A percentile compares a stretch with the other conserved stretches of the same genome.
These are phyloP conservation scores for Arabidopsis thaliana DNA, from an alignment of 345 rosid species.

Conservation along the genomic window TAIR10.1 NC_003074.8:18605501-18606000, in stretches of 20 bases:
- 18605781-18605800: slow-evolving; percentile 61
- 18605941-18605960: slow-evolving; percentile 32
- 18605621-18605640: too few species aligned
- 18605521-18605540: too few species aligned
- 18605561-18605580: too few species aligned
- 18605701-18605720: slow-evolving; percentile 43
- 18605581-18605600: too few species aligned
- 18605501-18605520: too few species aligned
- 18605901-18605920: slow-evolving; percentile 61
- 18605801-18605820: slow-evolving; percentile 70
- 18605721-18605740: slow-evolving; percentile 73
- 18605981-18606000: background rate
- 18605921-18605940: slow-evolving; percentile 76
- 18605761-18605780: slow-evolving; percentile 78
- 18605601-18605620: too few species aligned
- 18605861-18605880: slow-evolving; percentile 52
- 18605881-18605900: background rate
- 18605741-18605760: slow-evolving; percentile 61
- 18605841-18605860: slow-evolving; percentile 63
- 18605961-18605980: too few species aligned
- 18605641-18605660: too few species aligned
- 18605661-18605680: too few species aligned
- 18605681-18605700: too few species aligned
- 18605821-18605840: slow-evolving; percentile 68
- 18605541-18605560: too few species aligned